Evolutionary conservation across 2,329 filamentous ascomycete genomes (phyloP).

Genomic region (Sporothrix pallida): DNA sequence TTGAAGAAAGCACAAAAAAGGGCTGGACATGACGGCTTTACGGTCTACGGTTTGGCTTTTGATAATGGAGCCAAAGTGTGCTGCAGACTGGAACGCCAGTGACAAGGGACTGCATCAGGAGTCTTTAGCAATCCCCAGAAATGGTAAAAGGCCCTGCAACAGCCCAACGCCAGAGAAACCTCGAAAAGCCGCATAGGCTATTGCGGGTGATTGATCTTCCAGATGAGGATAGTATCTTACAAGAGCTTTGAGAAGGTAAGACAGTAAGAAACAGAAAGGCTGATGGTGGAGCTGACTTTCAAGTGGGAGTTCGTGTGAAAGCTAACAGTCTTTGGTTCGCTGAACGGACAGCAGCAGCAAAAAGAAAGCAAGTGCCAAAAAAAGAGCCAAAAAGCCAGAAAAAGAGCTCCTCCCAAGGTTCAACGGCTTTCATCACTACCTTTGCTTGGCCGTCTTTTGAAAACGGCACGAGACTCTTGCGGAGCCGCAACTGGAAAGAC

Average conservation of each 20-base stretch:
- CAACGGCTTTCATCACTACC: neutral
- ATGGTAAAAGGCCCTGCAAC: neutral
- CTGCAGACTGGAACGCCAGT: neutral
- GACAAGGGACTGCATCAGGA: neutral
- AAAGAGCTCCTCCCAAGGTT: neutral
- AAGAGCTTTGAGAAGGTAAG: neutral
- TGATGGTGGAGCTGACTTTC: neutral
- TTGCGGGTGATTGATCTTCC: constrained; percentile 16
- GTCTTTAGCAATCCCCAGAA: neutral
- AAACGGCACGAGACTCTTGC: neutral
- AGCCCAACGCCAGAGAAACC: neutral
- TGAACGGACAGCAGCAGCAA: neutral
- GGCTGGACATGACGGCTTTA: neutral
- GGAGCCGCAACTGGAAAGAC: neutral
- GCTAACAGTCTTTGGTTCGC: neutral
- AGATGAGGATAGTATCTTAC: neutral
- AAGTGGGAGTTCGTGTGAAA: neutral
- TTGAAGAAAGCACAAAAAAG: neutral
- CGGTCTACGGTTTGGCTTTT: neutral
- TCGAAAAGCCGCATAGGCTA: constrained; percentile 15
- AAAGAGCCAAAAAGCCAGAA: neutral
- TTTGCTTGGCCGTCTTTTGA: neutral
- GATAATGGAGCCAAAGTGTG: neutral
- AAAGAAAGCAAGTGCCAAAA: neutral
- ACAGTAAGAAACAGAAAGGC: neutral